Evolutionary conservation across 139 green algal genomes (phyloP), one percentile per base, ranked within the genome.

Genomic region (Spirogloea muscicola): DNA sequence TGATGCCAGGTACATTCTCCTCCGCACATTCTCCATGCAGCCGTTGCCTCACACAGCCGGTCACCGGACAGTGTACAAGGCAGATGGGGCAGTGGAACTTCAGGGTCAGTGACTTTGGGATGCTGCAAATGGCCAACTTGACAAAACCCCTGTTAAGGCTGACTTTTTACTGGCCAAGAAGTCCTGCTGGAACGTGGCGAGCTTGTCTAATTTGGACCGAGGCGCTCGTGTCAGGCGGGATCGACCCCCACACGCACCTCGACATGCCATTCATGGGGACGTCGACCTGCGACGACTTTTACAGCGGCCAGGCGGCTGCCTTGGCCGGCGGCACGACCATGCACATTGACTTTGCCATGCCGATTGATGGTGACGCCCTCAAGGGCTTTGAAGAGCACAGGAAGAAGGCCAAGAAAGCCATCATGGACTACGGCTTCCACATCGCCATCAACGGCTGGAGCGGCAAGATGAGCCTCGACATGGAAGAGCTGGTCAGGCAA

Each of bases 161-260:
- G 60, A 10, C 59, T 69, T 55, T 25, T 10, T 69, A 25, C 44
- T 52, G 13, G 16, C 13, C 13, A 62, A n/a, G 44, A 52, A 52
- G 13, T 52, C 44, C 44, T 52, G 44, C 44, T 16, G 44, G 13
- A 52, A 52, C 16, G 16, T 13, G 16, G n/a, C n/a, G 6, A 6
- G 16, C 6, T 25, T 62, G 52, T 21, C 21, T 38, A 34, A 25
- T 34, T 27, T 62, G 29, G 33, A 13, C 9, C 10, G 2, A 5
- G 37, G 29, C 48, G 3, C 3, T 64, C 16, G 58, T 16, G 4
- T 40, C 94, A 27, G 94, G 94, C 0, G 94, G 94, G 58, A 97
- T 98, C 27, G 94, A 98, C 82, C 90, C 94, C 0, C 94, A 98
- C 82, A 97, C 94, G 0, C 94, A 98, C 72, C 74, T 98, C 41